phyloP scores from a whole-genome alignment of 2,329 filamentous ascomycete species.

The Chaetomium globosum region DNA sequence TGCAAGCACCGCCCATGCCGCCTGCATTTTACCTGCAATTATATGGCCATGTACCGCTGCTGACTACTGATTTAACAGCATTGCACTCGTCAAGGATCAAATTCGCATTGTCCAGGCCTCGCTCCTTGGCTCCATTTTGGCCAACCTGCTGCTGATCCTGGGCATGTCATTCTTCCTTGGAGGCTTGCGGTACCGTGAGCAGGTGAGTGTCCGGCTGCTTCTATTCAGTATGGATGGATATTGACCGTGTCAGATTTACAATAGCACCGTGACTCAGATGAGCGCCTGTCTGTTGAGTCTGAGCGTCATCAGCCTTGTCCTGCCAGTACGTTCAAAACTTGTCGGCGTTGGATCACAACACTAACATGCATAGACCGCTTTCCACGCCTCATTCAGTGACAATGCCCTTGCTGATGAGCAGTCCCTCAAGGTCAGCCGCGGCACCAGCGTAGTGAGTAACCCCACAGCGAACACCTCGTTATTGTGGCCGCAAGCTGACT shows the following conservation, averaged over 20 bases:
- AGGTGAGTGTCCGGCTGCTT: constrained; percentile 52
- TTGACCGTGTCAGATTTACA: constrained; percentile 68
- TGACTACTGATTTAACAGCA: constrained; percentile 52
- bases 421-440: constrained; percentile 83
- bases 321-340: constrained; percentile 63
- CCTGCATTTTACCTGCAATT: too few relatives aligned
- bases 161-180: constrained; percentile 91
- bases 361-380: constrained; percentile 66
- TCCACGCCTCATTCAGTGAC: constrained; percentile 81
- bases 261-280: constrained; percentile 94
- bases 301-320: constrained; percentile 83
- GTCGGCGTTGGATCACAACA: constrained; percentile 33
- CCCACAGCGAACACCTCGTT: neutral
- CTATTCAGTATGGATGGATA: neutral
- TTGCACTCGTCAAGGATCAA: constrained; percentile 77
- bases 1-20: neutral
- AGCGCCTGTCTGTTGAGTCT: constrained; percentile 88
- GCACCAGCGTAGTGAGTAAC: constrained; percentile 75
- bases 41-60: neutral
- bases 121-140: constrained; percentile 83
- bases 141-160: constrained; percentile 83
- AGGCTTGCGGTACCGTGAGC: constrained; percentile 83
- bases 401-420: constrained; percentile 63
- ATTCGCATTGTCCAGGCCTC: constrained; percentile 92
- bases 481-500: constrained; percentile 20